These are phyloP conservation scores for Colletotrichum sp. DNA, from an alignment of 2,329 filamentous ascomycete species.

Conservation along the genomic window DNA sequence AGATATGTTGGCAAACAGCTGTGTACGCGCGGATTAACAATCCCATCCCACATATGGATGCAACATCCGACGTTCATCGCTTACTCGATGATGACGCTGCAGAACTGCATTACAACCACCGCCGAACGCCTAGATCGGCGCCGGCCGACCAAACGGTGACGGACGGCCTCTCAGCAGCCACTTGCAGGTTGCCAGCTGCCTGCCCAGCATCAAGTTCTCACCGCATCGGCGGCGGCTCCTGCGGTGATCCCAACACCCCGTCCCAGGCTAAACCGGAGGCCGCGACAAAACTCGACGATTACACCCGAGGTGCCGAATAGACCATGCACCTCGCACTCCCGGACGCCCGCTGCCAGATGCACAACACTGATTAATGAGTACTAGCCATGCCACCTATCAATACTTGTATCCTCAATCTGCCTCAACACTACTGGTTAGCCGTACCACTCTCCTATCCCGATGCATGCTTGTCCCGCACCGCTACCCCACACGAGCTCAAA, in stretches of 20 bases:
- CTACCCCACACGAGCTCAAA: conserved; percentile 7
- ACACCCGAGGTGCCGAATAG: neutral
- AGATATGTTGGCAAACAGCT: neutral
- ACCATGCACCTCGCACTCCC: neutral
- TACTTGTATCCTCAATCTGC: neutral
- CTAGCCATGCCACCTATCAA: conserved; percentile 4
- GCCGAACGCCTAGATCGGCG: neutral
- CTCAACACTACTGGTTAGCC: neutral
- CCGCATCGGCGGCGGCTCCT: neutral
- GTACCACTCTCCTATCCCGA: neutral
- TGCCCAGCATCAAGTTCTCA: neutral
- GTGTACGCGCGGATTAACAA: neutral
- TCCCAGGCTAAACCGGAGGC: neutral
- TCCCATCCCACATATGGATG: neutral
- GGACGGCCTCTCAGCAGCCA: neutral
- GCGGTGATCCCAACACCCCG: neutral
- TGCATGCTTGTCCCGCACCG: neutral
- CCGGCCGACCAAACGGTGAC: neutral
- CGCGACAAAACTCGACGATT: neutral
- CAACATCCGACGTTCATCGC: neutral
- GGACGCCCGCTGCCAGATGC: neutral
- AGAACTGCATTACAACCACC: neutral
- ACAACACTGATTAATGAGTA: conserved; percentile 1
- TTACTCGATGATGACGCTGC: conserved; percentile 12
- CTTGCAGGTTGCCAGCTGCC: neutral